Base-by-base conservation (phyloP, 2,329 filamentous ascomycete genomes). In the Xenosphaeropsis pyriputrescens region DNA sequence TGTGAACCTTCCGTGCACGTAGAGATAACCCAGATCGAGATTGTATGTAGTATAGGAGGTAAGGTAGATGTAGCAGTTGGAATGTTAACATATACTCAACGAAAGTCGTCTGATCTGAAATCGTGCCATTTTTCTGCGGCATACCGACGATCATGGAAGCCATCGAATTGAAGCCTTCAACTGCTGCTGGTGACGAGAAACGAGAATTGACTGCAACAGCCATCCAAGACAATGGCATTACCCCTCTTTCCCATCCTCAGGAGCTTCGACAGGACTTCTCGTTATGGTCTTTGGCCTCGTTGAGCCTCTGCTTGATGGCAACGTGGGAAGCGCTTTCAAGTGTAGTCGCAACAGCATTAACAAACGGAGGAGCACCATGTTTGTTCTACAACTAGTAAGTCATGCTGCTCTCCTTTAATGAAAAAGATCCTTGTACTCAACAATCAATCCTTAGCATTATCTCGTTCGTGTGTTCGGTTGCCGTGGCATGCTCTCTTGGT, bases 301-400 rank as follows among this genome's bases (percentile, higher is more conserved):
- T 69, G 5, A 61, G 62, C 34, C 49, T 67, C 6, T 66, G 62
- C 34, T 50, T 69, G 33, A 68, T 68, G 64, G 65, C 59, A 29
- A 68, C 65, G 8, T 69, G 64, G 65, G 65, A 69, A 39, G 64
- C 65, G 1, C 47, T 67, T 3, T 60, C 61, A 0, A 60, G 59
- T 1, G 64, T 68, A 4, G 55, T 69, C 9, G 57, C 61, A 2
- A 55, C 56, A 3, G 64, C 63, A 2, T 43, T 68, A 19, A 54
- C 55, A 2, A 63, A 57, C 32, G 64, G 65, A 0, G 64, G 65
- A 22, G 60, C 64, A 1, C 62, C 62, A 2, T 65, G 61, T 42
- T 46, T 65, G 1, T 63, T 67, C 34, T 65, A 61, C 42, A 63
- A 63, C 39, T 57, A 60, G 59, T 61, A 53, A 42, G 47, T 44